Evolutionary conservation across 768 basidiomycete species (phyloP).

Genomic region (Lactarius indigo): DNA sequence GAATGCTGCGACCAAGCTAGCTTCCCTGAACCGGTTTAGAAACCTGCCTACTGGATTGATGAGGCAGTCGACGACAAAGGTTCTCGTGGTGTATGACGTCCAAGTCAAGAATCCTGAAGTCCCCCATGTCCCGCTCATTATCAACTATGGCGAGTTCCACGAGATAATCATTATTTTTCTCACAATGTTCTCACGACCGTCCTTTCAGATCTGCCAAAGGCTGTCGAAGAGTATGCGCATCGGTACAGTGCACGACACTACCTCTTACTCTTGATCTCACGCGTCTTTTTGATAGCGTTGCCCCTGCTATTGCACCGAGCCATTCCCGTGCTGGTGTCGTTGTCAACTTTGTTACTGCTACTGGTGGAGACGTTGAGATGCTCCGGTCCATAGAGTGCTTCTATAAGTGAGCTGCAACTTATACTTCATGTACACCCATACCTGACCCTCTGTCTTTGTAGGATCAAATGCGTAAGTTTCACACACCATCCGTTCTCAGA

Average conservation of each 20-base stretch:
- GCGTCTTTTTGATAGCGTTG: slow-evolving; percentile 50
- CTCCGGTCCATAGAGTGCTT: slow-evolving; percentile 97
- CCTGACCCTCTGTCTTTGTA: slow-evolving; percentile 20
- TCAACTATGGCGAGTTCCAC: slow-evolving; percentile 77
- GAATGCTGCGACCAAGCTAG: slow-evolving; percentile 76
- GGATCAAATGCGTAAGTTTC: slow-evolving; percentile 74
- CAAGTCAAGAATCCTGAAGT: slow-evolving; percentile 89
- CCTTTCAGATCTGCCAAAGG: slow-evolving; percentile 76
- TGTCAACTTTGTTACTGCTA: slow-evolving; percentile 96
- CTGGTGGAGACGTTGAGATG: slow-evolving; percentile 98
- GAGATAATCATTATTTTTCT: background rate
- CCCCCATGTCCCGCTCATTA: slow-evolving; percentile 84
- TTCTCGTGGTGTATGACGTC: slow-evolving; percentile 91
- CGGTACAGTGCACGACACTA: slow-evolving; percentile 49
- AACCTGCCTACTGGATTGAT: slow-evolving; percentile 52
- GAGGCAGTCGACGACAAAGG: slow-evolving; percentile 64
- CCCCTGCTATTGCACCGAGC: slow-evolving; percentile 80
- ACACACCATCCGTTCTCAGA: background rate
- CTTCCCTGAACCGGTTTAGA: slow-evolving; percentile 83
- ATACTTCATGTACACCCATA: background rate
- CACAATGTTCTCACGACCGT: background rate
- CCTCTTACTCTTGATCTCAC: slow-evolving; percentile 18
- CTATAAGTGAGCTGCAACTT: slow-evolving; percentile 67
- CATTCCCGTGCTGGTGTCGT: slow-evolving; percentile 88
- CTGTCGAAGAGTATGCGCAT: slow-evolving; percentile 96